These are phyloP conservation scores for Ophiostoma piceae DNA, from an alignment of 2,329 filamentous ascomycete genomes.

Conservation along the genomic window DNA sequence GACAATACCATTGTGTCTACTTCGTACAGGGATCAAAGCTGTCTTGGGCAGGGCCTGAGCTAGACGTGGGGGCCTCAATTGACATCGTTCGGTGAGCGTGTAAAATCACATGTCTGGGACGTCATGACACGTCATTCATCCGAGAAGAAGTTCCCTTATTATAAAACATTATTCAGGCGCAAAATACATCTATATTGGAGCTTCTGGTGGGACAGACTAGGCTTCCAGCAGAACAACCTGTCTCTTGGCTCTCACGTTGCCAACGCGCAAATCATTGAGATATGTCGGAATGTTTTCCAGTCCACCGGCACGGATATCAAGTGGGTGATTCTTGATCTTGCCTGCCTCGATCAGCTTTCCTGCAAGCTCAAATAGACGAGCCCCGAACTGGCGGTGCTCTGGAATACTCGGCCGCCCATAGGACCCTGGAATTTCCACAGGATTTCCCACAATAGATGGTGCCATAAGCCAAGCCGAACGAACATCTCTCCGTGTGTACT, in stretches of 20 bases:
- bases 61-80: not conserved
- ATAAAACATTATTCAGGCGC: not conserved
- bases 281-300: not conserved
- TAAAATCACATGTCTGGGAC: not conserved
- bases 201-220: not conserved
- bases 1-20: not conserved
- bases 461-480: not conserved
- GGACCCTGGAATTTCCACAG: not conserved
- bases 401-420: not conserved
- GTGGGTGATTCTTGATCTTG: not conserved
- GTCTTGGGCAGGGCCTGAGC: not conserved
- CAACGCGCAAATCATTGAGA: not conserved
- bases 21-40: too few relatives aligned
- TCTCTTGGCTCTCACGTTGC: not conserved
- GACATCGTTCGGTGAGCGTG: not conserved
- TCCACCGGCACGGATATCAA: not conserved
- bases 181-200: not conserved
- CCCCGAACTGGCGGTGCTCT: not conserved
- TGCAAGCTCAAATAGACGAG: not conserved
- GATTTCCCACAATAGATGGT: not conserved
- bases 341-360: not conserved
- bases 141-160: not conserved
- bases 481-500: not conserved
- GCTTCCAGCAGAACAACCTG: not conserved
- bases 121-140: not conserved